phyloP scores from a whole-genome alignment of 495 filamentous ascomycete species.

The Thozetella sp. region DNA sequence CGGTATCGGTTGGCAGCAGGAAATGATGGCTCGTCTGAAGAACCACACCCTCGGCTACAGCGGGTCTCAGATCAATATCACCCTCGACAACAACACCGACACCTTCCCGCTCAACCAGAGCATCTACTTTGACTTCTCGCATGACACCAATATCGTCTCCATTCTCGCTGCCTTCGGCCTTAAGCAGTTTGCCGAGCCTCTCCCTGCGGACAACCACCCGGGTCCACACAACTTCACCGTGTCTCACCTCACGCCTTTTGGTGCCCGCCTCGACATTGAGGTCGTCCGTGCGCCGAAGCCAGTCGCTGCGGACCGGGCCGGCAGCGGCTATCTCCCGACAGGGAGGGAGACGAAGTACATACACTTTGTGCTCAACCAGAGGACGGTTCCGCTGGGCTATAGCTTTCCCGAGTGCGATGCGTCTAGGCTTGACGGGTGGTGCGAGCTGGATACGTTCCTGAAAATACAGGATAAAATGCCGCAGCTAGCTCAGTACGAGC shows the following conservation, averaged over 20 bases:
- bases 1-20: slow-evolving; percentile 65
- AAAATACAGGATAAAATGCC: slow-evolving; percentile 45
- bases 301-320: slow-evolving; percentile 39
- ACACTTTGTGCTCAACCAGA: slow-evolving; percentile 67
- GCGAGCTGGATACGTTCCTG: slow-evolving; percentile 60
- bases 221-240: slow-evolving; percentile 53
- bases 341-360: slow-evolving; percentile 54
- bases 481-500: slow-evolving; percentile 47
- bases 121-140: slow-evolving; percentile 82
- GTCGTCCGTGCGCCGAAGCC: slow-evolving; percentile 59
- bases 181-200: slow-evolving; percentile 61
- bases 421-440: slow-evolving; percentile 64
- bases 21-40: slow-evolving; percentile 60
- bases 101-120: slow-evolving; percentile 71
- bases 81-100: slow-evolving; percentile 61
- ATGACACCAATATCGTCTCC: slow-evolving; percentile 79
- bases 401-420: slow-evolving; percentile 58
- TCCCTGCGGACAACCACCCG: slow-evolving; percentile 42
- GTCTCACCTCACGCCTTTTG: slow-evolving; percentile 61
- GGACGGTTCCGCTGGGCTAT: slow-evolving; percentile 58
- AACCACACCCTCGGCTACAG: slow-evolving; percentile 53
- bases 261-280: slow-evolving; percentile 63
- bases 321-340: slow-evolving; percentile 26
- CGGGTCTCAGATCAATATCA: slow-evolving; percentile 62
- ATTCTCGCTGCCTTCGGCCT: slow-evolving; percentile 75